Conservation (phyloP, 345 rosid genomes). For the Arabidopsis arenosa region DNA sequence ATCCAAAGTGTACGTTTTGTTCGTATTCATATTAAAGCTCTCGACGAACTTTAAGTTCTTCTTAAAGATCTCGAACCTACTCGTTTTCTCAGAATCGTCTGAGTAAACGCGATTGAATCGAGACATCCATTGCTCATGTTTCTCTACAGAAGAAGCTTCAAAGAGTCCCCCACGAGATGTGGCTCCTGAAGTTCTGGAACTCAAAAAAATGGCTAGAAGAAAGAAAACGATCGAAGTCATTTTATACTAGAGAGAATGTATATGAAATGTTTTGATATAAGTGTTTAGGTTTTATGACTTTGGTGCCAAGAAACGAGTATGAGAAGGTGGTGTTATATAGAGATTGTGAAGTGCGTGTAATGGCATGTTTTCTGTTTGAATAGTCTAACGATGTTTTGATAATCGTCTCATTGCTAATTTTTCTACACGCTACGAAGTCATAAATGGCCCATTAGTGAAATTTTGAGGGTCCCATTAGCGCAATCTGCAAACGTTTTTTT, state of each 20-base stretch:
- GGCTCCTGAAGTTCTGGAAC: constrained; percentile 6
- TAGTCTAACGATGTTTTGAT: background rate
- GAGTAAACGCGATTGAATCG: constrained; percentile 42
- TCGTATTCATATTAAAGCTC: constrained; percentile 44
- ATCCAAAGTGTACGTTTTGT: constrained; percentile 40
- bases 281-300: constrained; percentile 6
- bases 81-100: constrained; percentile 40
- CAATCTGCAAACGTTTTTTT: background rate
- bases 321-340: constrained; percentile 7
- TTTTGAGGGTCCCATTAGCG: background rate
- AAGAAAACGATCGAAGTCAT: constrained; percentile 14
- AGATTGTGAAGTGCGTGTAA: background rate
- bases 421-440: constrained; percentile 15
- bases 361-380: background rate
- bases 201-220: constrained; percentile 5
- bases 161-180: constrained; percentile 21
- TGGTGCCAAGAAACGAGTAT: background rate
- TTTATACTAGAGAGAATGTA: too few species aligned
- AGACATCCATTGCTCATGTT: constrained; percentile 51
- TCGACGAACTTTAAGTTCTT: constrained; percentile 51
- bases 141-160: constrained; percentile 43
- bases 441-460: background rate
- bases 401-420: background rate
- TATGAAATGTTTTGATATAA: background rate
- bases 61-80: constrained; percentile 48